These are phyloP conservation scores for Populus alba DNA, from an alignment of 345 rosid genomes.

Conservation along the genomic window DNA sequence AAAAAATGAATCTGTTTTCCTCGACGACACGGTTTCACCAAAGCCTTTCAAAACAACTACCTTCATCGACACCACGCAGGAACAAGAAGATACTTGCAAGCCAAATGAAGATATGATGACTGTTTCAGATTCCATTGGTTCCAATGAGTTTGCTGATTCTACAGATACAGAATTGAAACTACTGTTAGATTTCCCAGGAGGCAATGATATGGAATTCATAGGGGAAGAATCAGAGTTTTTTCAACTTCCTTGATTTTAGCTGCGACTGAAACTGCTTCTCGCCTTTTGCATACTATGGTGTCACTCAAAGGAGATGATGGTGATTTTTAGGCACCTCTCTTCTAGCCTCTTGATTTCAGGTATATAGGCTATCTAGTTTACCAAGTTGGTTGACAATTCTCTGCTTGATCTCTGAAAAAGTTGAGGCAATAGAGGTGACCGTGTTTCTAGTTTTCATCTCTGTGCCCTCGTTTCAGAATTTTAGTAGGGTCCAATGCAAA, in stretches of 20 bases:
- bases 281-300: not conserved
- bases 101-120: slow-evolving; percentile 36
- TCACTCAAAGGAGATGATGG: not conserved
- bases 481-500: not conserved
- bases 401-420: slow-evolving; percentile 6
- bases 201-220: slow-evolving; percentile 24
- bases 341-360: not conserved
- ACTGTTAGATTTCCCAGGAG: slow-evolving; percentile 69
- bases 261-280: slow-evolving; percentile 5
- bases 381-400: not conserved
- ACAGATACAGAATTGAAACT: slow-evolving; percentile 72
- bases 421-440: not conserved
- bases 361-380: not conserved
- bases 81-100: slow-evolving; percentile 27
- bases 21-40: slow-evolving; percentile 18
- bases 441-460: not conserved
- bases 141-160: slow-evolving; percentile 56
- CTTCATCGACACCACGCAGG: not conserved
- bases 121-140: slow-evolving; percentile 52
- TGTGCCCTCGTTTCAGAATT: not conserved
- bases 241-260: slow-evolving; percentile 17
- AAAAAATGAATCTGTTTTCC: slow-evolving; percentile 51
- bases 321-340: not conserved
- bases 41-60: slow-evolving; percentile 6
- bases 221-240: slow-evolving; percentile 13